A percentile compares a stretch with the other conserved stretches of the same genome.
These are phyloP conservation scores for Nannizziopsis barbatae DNA, from an alignment of 2,329 filamentous ascomycete genomes.

Conservation along the genomic window DNA sequence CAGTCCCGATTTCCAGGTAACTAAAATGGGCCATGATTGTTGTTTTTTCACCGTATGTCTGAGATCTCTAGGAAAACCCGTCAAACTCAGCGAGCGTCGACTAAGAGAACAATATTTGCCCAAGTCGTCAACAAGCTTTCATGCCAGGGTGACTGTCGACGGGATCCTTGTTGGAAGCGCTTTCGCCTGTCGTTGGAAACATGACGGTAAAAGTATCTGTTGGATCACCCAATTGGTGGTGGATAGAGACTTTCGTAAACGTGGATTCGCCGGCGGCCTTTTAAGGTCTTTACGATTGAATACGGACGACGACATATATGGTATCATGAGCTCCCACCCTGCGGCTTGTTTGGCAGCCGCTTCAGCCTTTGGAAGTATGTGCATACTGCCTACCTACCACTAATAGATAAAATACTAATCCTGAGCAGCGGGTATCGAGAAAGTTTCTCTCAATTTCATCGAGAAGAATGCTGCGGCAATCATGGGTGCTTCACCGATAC, in stretches of 20 bases:
- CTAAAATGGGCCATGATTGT: conserved; percentile 19
- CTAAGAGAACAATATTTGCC: conserved; percentile 13
- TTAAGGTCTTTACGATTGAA: conserved; percentile 23
- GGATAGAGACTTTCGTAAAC: conserved; percentile 26
- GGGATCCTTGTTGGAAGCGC: conserved; percentile 19
- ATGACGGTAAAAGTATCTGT: conserved; percentile 24
- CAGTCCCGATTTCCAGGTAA: conserved; percentile 16
- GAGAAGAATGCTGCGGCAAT: conserved; percentile 23
- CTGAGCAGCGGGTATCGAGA: conserved; percentile 1
- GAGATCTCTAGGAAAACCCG: conserved; percentile 16
- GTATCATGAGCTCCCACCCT: conserved; percentile 19
- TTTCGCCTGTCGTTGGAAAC: conserved; percentile 29
- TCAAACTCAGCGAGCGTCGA: conserved; percentile 10
- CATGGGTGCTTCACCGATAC: conserved; percentile 29
- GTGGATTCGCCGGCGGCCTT: conserved; percentile 28
- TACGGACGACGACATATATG: conserved; percentile 28
- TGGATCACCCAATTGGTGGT: conserved; percentile 37
- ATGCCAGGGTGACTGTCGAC: conserved; percentile 12
- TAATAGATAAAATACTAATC: background rate
- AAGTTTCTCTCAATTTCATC: conserved; percentile 17
- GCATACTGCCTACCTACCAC: background rate
- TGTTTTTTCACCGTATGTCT: conserved; percentile 27
- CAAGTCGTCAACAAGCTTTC: background rate
- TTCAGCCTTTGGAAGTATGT: conserved; percentile 16
- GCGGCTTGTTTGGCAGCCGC: conserved; percentile 20